Percentiles rank a stretch among this genome's conserved stretches.
Conservation (phyloP, 2,329 filamentous ascomycete species). For the Harringtonia aguacate region DNA sequence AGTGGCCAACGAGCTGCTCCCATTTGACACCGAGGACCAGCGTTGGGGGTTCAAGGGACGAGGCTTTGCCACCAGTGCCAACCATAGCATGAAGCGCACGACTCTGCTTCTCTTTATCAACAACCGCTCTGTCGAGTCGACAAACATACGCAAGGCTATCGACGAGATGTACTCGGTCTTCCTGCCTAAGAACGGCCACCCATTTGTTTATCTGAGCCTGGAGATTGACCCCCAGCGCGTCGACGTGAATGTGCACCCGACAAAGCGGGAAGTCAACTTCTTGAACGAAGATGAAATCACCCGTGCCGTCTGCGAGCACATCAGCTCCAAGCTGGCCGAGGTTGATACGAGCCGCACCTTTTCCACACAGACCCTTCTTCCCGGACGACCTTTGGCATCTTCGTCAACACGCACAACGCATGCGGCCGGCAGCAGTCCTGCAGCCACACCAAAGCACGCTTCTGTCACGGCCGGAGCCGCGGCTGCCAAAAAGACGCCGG, state of each 20-base stretch:
- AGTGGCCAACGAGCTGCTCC: constrained; percentile 80
- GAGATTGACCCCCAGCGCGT: constrained; percentile 88
- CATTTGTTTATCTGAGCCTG: constrained; percentile 84
- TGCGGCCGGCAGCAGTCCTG: constrained; percentile 13
- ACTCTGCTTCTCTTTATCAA: constrained; percentile 91
- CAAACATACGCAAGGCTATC: constrained; percentile 74
- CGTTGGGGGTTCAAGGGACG: constrained; percentile 76
- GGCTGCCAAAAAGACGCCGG: constrained; percentile 25
- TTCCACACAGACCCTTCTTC: constrained; percentile 82
- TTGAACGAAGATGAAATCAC: constrained; percentile 96
- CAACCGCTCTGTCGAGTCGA: constrained; percentile 85
- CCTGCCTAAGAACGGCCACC: constrained; percentile 86
- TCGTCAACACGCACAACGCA: neutral
- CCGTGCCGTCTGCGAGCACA: constrained; percentile 69
- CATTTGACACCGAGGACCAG: constrained; percentile 59
- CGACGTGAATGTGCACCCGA: constrained; percentile 96
- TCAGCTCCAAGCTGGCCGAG: constrained; percentile 66
- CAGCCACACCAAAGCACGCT: constrained; percentile 13
- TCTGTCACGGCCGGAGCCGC: constrained; percentile 22
- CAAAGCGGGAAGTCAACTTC: constrained; percentile 94
- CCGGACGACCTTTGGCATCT: constrained; percentile 38
- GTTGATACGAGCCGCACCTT: constrained; percentile 94
- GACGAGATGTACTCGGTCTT: constrained; percentile 85
- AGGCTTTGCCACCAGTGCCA: constrained; percentile 82
- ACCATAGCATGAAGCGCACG: constrained; percentile 87